Evolutionary conservation across 2,329 filamentous ascomycete genomes (phyloP), one percentile per base, ranked within the genome.

Genomic region (Lecanicillium sp.): DNA sequence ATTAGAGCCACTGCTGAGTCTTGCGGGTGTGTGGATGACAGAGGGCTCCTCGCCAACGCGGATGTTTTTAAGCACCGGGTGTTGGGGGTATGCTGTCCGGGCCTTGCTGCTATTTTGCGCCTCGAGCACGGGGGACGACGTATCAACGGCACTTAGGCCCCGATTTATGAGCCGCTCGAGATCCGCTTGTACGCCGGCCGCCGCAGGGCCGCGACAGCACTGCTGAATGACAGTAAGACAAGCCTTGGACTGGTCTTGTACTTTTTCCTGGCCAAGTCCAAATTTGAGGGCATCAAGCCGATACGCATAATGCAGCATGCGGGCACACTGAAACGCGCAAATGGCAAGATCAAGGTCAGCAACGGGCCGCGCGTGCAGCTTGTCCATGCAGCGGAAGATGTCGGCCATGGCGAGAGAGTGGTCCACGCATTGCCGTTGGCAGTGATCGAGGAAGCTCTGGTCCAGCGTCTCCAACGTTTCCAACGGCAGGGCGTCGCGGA

Each of bases 381-480:
- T 70, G 47, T 78, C 65, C 55, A 79, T 67, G 38, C 72, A 64
- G 3, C 71, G 64, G 53, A 80, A 79, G 53, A 79, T 79, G 38
- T 74, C 72, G 6, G 74, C 69, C 72, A 79, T 78, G 23, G 74
- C 72, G 27, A 72, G 60, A 8, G 76, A 74, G 50, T 80, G 76
- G 42, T 78, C 73, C 32, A 74, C 73, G 48, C 75, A 77, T 50
- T 74, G 72, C 3, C 67, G 64, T 35, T 71, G 73, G 50, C 74
- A 78, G 52, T 72, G 68, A 2, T 67, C 63, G 30, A 77, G 67
- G 48, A 78, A 78, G 3, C 62, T 63, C 9, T 68, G 69, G 39
- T 76, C 73, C 3, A 79, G 62, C 49, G 66, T 67, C 43, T 66
- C 67, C 9, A 78, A 61, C 11, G 65, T 64, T 0, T 65, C 58